Evolutionary conservation across 2,329 filamentous ascomycete genomes (phyloP).

Genomic region (Claviceps humidiphila): DNA sequence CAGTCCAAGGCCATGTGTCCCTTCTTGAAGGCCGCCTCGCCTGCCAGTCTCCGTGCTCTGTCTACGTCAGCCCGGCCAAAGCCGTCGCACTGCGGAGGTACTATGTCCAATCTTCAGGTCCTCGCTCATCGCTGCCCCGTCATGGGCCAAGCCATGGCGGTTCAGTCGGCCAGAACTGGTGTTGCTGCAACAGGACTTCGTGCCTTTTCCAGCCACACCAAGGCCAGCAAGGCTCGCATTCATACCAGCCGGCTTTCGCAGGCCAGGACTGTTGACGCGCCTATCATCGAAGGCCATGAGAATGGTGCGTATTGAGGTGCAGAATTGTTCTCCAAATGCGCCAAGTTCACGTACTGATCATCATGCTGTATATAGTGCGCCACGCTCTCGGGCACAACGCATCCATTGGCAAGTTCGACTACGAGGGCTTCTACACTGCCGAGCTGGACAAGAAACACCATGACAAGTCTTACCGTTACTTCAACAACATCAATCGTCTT

Average conservation of each 20-base stretch:
- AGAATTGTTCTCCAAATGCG: not conserved
- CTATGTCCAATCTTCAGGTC: slow-evolving; percentile 93
- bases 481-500: slow-evolving; percentile 99
- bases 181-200: slow-evolving; percentile 36
- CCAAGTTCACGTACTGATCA: not conserved
- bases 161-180: slow-evolving; percentile 54
- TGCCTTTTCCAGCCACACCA: slow-evolving; percentile 35
- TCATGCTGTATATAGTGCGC: not conserved
- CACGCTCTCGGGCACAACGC: not conserved
- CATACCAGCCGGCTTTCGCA: slow-evolving; percentile 70
- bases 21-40: slow-evolving; percentile 89
- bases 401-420: slow-evolving; percentile 59
- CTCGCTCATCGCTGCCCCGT: slow-evolving; percentile 91
- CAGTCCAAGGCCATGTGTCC: slow-evolving; percentile 96
- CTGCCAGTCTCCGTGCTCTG: slow-evolving; percentile 79
- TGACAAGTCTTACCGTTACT: slow-evolving; percentile 99
- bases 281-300: slow-evolving; percentile 33
- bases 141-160: slow-evolving; percentile 94
- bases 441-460: slow-evolving; percentile 98
- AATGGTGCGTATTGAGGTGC: slow-evolving; percentile 29
- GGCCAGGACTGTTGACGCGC: slow-evolving; percentile 60
- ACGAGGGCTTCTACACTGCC: slow-evolving; percentile 72
- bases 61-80: slow-evolving; percentile 58
- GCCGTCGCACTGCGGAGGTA: slow-evolving; percentile 66
- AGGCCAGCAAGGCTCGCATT: slow-evolving; percentile 55